Base-by-base conservation (phyloP, 495 filamentous ascomycete genomes). In the Penicillium daleae region DNA sequence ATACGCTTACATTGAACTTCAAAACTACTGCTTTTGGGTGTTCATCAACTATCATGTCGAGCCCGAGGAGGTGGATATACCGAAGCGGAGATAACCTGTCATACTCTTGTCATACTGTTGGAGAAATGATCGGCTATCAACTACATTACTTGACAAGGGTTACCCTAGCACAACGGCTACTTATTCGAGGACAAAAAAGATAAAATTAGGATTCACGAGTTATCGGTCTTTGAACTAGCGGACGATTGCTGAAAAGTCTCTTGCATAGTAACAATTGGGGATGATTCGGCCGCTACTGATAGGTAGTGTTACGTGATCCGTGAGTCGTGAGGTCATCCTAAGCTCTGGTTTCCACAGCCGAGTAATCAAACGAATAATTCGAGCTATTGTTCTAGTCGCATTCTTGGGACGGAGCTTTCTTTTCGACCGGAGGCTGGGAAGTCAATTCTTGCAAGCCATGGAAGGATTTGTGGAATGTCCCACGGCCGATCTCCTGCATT, bases 401-500 rank as follows among this genome's bases (percentile, higher is more conserved):
- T 32, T 21, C 15, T 22, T 35, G 51, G 1, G 24, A 5, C n/a
- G 7, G 19, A 54, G 35, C 51, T 33, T 21, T 54, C 29, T 32
- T 32, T 54, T 21, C 29, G 17, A 15, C 1, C 12, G 19, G 50
- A 6, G 51, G 51, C 31, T 54, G 27, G 31, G 51, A 54, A 54
- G 27, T 31, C 51, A 54, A 54, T 35, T 17, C 46, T 50, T 32
- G 19, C 31, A 54, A 54, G 51, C 51, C 27, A 54, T 29, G 51
- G 51, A 19, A 22, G 31, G 17, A n/a, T 12, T 35, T 32, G 27
- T 54, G 51, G 51, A 54, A 54, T 54, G 51, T 54, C 31, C 17
- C 51, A 35, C n/a, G 51, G 31, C 29, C n/a, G 51, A 54, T 54
- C 51, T 3, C 31, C 51, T 21, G 51, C 51, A 54, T 54, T 35